Conservation (phyloP, 495 filamentous ascomycete species). For the Aspergillus bridgeri region DNA sequence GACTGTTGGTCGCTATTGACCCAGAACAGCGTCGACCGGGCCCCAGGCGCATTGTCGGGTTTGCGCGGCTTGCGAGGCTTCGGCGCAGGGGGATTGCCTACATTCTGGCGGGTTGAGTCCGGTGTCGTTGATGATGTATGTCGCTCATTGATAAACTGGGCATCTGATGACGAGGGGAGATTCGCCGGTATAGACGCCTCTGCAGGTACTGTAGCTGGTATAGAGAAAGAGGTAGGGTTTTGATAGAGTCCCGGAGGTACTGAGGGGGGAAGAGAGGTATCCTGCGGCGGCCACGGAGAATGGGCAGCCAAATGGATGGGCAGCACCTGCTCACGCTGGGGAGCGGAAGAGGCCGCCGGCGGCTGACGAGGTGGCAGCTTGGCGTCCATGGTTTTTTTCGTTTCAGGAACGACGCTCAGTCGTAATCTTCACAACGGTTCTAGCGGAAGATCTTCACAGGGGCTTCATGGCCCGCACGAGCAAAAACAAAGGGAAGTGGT, state of each 20-base stretch:
- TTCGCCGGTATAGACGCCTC: not conserved
- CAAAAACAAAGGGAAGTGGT: conserved; percentile 5
- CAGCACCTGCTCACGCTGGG: conserved; percentile 25
- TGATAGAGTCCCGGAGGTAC: not conserved
- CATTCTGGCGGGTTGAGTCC: conserved; percentile 13
- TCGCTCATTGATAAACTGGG: not conserved
- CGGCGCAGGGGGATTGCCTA: conserved; percentile 26
- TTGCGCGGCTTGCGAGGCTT: conserved; percentile 44
- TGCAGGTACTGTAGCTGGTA: not conserved
- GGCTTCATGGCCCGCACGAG: conserved; percentile 14
- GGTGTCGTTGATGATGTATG: not conserved
- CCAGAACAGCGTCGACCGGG: conserved; percentile 45
- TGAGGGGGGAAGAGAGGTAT: not conserved
- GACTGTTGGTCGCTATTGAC: conserved; percentile 43
- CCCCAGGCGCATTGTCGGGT: conserved; percentile 30
- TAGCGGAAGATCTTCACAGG: conserved; percentile 21
- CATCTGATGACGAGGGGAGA: not conserved
- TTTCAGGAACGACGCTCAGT: conserved; percentile 15
- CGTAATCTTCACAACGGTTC: conserved; percentile 17
- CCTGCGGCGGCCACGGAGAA: conserved; percentile 1
- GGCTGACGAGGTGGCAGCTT: conserved; percentile 23
- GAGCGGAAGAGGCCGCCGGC: conserved; percentile 15
- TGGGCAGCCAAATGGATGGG: conserved; percentile 26
- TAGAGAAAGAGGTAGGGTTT: not conserved
- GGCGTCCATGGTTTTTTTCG: conserved; percentile 27